Conservation (phyloP, 352 stramenopile species). For the Phytophthora constricta region DNA sequence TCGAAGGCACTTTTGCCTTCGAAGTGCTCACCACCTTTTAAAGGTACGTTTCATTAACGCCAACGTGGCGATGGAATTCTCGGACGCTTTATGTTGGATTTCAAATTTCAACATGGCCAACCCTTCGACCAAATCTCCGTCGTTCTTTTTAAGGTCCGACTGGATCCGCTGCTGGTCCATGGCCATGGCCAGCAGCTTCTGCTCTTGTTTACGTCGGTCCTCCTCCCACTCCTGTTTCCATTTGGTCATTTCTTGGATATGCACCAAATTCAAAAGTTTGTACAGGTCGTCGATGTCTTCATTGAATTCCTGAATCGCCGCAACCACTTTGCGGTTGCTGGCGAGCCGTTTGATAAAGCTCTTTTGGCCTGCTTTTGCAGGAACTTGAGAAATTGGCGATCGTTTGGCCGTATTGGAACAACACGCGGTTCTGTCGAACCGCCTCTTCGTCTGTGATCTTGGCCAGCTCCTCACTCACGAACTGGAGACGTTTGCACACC, state of each 20-base stretch:
- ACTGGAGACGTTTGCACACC: constrained; percentile 25
- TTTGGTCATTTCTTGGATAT: constrained; percentile 35
- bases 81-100: constrained; percentile 25
- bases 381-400: constrained; percentile 33
- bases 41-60: constrained; percentile 31
- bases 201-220: constrained; percentile 30
- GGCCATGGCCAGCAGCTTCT: constrained; percentile 28
- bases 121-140: not conserved
- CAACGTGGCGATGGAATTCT: constrained; percentile 23
- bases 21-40: constrained; percentile 31
- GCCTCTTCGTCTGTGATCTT: constrained; percentile 31
- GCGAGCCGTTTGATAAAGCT: constrained; percentile 30
- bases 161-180: not conserved
- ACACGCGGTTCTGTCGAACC: constrained; percentile 29
- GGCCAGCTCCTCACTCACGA: constrained; percentile 28
- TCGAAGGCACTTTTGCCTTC: constrained; percentile 24
- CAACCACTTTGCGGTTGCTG: constrained; percentile 34
- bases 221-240: constrained; percentile 37
- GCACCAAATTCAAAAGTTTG: constrained; percentile 26
- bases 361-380: constrained; percentile 32
- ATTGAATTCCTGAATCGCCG: constrained; percentile 30
- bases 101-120: constrained; percentile 31
- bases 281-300: constrained; percentile 37
- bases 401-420: constrained; percentile 29
- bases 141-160: not conserved